A percentile compares a stretch with the other conserved stretches of the same genome.
Conservation (phyloP, 352 stramenopile genomes). For the Blastocystis sp. region DNA sequence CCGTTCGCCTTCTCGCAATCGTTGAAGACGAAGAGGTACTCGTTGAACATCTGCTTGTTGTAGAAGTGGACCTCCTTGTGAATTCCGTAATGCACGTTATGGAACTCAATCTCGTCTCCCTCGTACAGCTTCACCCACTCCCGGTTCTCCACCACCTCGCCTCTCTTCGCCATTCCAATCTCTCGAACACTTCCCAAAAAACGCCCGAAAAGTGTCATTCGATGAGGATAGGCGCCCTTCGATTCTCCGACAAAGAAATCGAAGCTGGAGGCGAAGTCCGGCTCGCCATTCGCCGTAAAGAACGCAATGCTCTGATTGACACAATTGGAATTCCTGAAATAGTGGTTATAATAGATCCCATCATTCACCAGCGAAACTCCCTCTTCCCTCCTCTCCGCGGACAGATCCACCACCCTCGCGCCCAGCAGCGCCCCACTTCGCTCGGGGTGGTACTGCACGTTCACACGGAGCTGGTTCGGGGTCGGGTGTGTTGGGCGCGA, state of each 20-base stretch:
- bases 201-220: conserved; percentile 17
- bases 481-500: not conserved
- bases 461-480: not conserved
- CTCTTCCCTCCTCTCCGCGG: not conserved
- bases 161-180: conserved; percentile 39
- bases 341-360: conserved; percentile 31
- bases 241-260: conserved; percentile 20
- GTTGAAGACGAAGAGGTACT: conserved; percentile 15
- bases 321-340: not conserved
- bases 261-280: conserved; percentile 27
- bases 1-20: conserved; percentile 8
- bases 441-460: not conserved
- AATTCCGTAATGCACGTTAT: not conserved
- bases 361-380: not conserved
- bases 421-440: not conserved
- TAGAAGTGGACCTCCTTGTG: not conserved
- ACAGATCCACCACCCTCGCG: conserved; percentile 1
- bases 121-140: conserved; percentile 50
- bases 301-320: not conserved
- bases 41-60: conserved; percentile 12
- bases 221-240: conserved; percentile 26
- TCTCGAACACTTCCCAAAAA: conserved; percentile 2
- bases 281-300: conserved; percentile 10
- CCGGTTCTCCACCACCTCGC: not conserved
- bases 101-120: not conserved